Conservation (phyloP, 331 rosid genomes). For the Spiraea crenata region DNA sequence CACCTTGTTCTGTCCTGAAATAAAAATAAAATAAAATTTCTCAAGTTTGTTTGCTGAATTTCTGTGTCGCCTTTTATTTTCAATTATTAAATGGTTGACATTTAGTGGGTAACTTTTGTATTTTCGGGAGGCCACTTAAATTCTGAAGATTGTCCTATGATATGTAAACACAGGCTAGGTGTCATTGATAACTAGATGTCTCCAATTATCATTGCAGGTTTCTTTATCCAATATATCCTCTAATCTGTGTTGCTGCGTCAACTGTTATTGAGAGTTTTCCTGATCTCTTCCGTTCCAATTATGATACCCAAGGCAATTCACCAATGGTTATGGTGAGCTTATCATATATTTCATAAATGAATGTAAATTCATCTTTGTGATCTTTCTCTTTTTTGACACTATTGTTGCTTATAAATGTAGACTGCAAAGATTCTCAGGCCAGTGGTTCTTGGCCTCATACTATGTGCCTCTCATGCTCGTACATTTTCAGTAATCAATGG, state of each 20-base stretch:
- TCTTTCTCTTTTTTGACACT: slow-evolving; percentile 20
- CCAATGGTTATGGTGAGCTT: slow-evolving; percentile 54
- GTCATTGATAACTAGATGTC: slow-evolving; percentile 15
- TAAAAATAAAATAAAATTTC: no score
- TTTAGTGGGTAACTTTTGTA: background rate
- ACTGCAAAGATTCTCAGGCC: slow-evolving; percentile 79
- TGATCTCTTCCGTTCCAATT: slow-evolving; percentile 69
- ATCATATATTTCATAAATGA: background rate
- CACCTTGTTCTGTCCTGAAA: background rate
- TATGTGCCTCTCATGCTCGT: slow-evolving; percentile 88
- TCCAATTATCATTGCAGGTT: slow-evolving; percentile 51
- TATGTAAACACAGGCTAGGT: background rate
- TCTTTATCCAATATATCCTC: slow-evolving; percentile 96
- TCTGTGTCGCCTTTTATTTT: background rate
- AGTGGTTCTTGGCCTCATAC: slow-evolving; percentile 66
- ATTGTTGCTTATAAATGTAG: slow-evolving; percentile 40
- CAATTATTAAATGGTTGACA: background rate
- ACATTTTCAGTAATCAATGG: slow-evolving; percentile 92
- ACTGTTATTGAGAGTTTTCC: slow-evolving; percentile 97
- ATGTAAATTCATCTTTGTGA: slow-evolving; percentile 15
- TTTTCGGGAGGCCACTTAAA: background rate
- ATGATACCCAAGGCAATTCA: slow-evolving; percentile 44
- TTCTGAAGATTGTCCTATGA: background rate
- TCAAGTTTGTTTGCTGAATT: background rate
- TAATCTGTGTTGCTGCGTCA: slow-evolving; percentile 91